Conservation (phyloP, 2,329 filamentous ascomycete genomes). For the Colletotrichum sp. region DNA sequence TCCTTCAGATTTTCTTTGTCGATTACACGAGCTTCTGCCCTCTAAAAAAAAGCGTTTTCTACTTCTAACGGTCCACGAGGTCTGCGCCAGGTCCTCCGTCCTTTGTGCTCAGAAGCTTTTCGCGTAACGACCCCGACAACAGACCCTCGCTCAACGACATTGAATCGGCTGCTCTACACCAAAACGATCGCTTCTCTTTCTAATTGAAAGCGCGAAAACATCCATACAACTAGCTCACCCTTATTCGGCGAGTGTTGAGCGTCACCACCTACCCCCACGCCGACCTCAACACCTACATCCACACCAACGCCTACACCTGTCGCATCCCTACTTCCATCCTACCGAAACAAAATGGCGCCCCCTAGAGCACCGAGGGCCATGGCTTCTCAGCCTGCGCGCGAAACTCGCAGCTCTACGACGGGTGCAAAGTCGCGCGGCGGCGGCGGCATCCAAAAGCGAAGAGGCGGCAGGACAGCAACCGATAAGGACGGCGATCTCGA, state of each 20-base stretch:
- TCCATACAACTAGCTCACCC: not conserved
- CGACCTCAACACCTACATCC: not conserved
- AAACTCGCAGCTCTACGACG: constrained; percentile 31
- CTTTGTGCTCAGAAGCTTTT: constrained; percentile 2
- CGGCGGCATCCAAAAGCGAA: constrained; percentile 56
- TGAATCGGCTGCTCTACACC: not conserved
- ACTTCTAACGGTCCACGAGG: not conserved
- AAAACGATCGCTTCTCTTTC: not conserved
- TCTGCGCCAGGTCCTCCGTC: not conserved
- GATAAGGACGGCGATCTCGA: constrained; percentile 66
- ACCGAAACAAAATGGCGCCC: constrained; percentile 16
- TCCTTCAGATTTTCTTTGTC: not conserved
- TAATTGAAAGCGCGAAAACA: not conserved
- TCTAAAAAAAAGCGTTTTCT: not conserved
- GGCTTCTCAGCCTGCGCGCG: constrained; percentile 30
- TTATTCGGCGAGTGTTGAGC: not conserved
- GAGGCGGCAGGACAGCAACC: constrained; percentile 38
- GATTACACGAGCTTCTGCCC: not conserved
- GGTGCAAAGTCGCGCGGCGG: constrained; percentile 40
- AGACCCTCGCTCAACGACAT: not conserved
- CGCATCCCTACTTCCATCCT: not conserved
- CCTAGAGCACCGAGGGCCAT: constrained; percentile 21
- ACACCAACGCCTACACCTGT: not conserved
- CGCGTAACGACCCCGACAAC: not conserved
- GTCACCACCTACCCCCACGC: not conserved